Base-by-base conservation (phyloP, 2,329 filamentous ascomycete genomes). In the Alternaria metachromatica region DNA sequence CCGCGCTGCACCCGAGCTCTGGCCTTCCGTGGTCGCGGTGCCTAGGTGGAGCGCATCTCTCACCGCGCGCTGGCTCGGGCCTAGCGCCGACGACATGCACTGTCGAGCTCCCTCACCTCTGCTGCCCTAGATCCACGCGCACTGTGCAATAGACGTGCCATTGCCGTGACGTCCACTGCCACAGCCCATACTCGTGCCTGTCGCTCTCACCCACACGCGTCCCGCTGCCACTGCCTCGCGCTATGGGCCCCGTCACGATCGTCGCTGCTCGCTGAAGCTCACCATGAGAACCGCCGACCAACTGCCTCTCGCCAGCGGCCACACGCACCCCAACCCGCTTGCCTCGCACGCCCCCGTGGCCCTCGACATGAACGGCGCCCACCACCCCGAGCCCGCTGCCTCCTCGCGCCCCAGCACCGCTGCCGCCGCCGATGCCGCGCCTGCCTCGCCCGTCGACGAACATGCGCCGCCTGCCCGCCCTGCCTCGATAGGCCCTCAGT, bases 401-500 rank as follows among this genome's bases (percentile, higher is more conserved):
- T 55, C 67, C 25, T 66, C 70, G 28, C 76, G 74, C 15, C 76
- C 76, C 45, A 72, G 65, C 63, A 75, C 73, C n/a, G 66, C 77
- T 50, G 69, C 72, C 12, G 65, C 72, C 30, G 62, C 69, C 51
- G 67, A 67, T 50, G 48, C 28, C 11, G 59, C 66, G 48, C 60
- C 71, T 25, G 58, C 68, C 58, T 60, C 65, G 20, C 67, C 71
- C 48, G 60, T 66, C 48, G 76, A 76, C 55, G 71, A 73, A 33
- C 65, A 68, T 30, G 50, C 66, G 10, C 58, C 65, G 62, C 84
- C 64, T 77, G 86, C 67, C 82, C 87, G 60, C 85, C 83, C 76
- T 86, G 84, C 74, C 18, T 67, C 68, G 84, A 88, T 67, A 84
- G 84, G 79, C 84, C 83, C 43, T 82, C 85, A 45, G 58, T 72